Percentiles rank a stretch among this genome's conserved stretches.
phyloP scores from a whole-genome alignment of 2,329 filamentous ascomycete species.

The Cyphellophora attinorum region DNA sequence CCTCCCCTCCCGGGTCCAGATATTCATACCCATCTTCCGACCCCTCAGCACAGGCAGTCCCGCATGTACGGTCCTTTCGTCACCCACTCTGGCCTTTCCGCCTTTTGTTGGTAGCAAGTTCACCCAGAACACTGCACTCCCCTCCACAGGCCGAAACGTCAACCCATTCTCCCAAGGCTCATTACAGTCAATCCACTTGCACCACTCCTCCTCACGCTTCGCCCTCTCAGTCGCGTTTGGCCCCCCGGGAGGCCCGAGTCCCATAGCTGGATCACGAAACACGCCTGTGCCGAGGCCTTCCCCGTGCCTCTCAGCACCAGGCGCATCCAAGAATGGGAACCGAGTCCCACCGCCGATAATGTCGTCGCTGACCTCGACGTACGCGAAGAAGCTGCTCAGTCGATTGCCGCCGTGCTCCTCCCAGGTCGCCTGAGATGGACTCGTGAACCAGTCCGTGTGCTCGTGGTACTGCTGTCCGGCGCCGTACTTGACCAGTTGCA shows the following conservation, averaged over 20 bases:
- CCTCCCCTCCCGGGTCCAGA: constrained; percentile 34
- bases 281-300: neutral
- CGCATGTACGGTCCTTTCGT: constrained; percentile 52
- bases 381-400: constrained; percentile 54
- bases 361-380: constrained; percentile 35
- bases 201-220: constrained; percentile 41
- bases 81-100: constrained; percentile 34
- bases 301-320: neutral
- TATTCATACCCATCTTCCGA: constrained; percentile 52
- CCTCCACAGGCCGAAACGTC: constrained; percentile 48
- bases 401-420: constrained; percentile 26
- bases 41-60: constrained; percentile 48
- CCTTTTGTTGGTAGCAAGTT: constrained; percentile 46
- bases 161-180: constrained; percentile 31
- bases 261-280: too few relatives aligned
- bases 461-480: constrained; percentile 6
- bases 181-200: constrained; percentile 47
- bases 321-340: constrained; percentile 40
- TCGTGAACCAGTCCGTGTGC: constrained; percentile 5
- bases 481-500: constrained; percentile 5
- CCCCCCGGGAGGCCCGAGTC: too few relatives aligned
- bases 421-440: neutral
- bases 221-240: constrained; percentile 13
- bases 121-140: constrained; percentile 55
- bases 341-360: constrained; percentile 52